phyloP scores from a whole-genome alignment of 2,329 filamentous ascomycete species.

The Cytospora mali region DNA sequence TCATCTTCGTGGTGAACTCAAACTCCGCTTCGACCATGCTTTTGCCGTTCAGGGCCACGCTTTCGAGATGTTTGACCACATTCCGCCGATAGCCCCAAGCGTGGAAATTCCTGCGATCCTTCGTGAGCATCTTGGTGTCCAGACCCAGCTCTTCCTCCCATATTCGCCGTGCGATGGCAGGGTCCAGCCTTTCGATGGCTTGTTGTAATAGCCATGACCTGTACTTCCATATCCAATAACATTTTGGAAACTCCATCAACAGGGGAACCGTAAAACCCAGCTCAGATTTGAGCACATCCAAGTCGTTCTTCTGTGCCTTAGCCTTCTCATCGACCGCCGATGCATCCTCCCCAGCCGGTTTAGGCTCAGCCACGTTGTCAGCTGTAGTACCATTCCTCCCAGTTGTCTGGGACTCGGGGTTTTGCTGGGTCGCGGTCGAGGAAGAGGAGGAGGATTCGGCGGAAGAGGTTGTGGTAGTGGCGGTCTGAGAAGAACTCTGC shows the following conservation, averaged over 20 bases:
- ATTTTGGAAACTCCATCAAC: conserved; percentile 86
- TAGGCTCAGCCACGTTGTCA: conserved; percentile 40
- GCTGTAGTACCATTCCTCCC: conserved; percentile 60
- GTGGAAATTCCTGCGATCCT: conserved; percentile 91
- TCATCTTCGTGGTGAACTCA: conserved; percentile 88
- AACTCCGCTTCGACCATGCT: conserved; percentile 82
- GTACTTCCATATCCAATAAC: conserved; percentile 99
- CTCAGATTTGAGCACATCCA: conserved; percentile 69
- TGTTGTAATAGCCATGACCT: conserved; percentile 81
- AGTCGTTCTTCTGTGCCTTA: conserved; percentile 35
- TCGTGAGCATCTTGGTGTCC: conserved; percentile 82
- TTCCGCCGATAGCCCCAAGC: conserved; percentile 90
- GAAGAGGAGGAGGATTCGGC: conserved; percentile 59
- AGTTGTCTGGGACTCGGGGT: conserved; percentile 49
- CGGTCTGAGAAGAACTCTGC: conserved; percentile 56
- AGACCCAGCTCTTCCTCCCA: conserved; percentile 86
- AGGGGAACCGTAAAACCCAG: conserved; percentile 82
- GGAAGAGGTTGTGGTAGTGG: conserved; percentile 64
- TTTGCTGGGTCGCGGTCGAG: conserved; percentile 54
- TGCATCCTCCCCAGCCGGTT: conserved; percentile 9
- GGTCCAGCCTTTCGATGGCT: conserved; percentile 65
- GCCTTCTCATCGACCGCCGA: conserved; percentile 7
- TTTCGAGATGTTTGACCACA: conserved; percentile 77
- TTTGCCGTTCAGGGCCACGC: conserved; percentile 49
- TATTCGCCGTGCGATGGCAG: conserved; percentile 59